Evolutionary conservation across 179 eudicot genomes (phyloP).

Genomic region (Beta corolliflora): DNA sequence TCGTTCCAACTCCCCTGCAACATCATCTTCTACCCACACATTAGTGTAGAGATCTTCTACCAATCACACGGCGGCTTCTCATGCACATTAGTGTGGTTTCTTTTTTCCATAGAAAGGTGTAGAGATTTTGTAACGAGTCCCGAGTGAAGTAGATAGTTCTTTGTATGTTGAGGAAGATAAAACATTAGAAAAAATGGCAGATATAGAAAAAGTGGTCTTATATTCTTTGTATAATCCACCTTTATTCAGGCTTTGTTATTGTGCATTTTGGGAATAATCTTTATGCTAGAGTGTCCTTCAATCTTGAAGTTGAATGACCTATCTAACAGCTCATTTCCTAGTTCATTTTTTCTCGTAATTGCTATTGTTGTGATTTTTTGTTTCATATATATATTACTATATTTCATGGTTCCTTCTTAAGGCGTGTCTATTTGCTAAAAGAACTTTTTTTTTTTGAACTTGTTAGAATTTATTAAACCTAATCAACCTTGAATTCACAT

Average conservation of each 20-base stretch:
- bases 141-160: neutral
- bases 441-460: no score
- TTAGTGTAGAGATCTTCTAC: no score
- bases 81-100: slow-evolving; percentile 30
- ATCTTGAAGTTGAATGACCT: slow-evolving; percentile 18
- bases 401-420: no score
- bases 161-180: slow-evolving; percentile 27
- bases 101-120: slow-evolving; percentile 1
- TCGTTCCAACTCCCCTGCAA: slow-evolving; percentile 48
- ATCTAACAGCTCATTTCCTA: neutral
- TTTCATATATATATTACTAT: no score
- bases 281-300: neutral
- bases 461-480: no score
- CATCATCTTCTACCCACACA: slow-evolving; percentile 61
- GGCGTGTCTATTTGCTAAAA: no score
- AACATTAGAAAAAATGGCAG: neutral
- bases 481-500: no score
- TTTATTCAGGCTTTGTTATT: neutral
- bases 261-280: neutral
- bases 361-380: neutral
- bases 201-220: slow-evolving; percentile 6
- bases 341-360: neutral
- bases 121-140: slow-evolving; percentile 26
- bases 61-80: slow-evolving; percentile 47
- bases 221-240: slow-evolving; percentile 17